Evolutionary conservation across 257 asterid genomes (phyloP), one percentile per base, ranked within the genome.

Genomic region (Solanum rostratum): DNA sequence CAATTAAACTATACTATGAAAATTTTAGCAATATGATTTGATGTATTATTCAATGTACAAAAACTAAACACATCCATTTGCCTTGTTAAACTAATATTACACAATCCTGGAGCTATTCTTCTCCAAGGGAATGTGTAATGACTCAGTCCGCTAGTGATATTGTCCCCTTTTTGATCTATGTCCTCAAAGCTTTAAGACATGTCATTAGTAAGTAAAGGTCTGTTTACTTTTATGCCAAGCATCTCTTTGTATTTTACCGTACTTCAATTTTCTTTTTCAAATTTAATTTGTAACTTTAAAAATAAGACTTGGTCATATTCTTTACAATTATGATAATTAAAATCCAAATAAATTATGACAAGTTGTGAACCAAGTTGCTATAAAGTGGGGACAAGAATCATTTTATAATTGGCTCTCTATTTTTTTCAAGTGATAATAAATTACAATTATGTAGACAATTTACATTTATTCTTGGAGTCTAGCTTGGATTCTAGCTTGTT

Each of bases 341-440:
- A 70, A 0, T 16, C 18, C 9, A 70, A 66, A 37, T 24, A 46
- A 55, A 33, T 60, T 66, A 62, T 85, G 79, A 33, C 70, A 85
- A 88, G 83, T 84, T 88, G 83, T 81, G 83, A 83, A 80, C 85
- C 86, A 79, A 86, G 82, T 88, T 84, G 87, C 24, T 59, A 63
- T 85, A 81, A 54, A 13, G 89, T 85, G 70, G 90, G 92, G 91
- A 45, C 86, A 37, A 46, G 70, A 83, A 88, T 89, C 88, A 91
- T 7, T 84, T 84, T 14, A 7, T 53, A 84, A 60, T 33, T 37
- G n/a, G 10, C 71, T 80, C 49, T 46, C 55, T 41, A 3, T 80
- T 65, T 70, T 73, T 20, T 33, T 33, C 39, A 46, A 74, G 33
- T 80, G 76, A 84, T 62, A 1, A 62, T 85, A 69, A 83, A 24